phyloP scores from a whole-genome alignment of 2,329 filamentous ascomycete genomes.

The Sporothrix humicola region DNA sequence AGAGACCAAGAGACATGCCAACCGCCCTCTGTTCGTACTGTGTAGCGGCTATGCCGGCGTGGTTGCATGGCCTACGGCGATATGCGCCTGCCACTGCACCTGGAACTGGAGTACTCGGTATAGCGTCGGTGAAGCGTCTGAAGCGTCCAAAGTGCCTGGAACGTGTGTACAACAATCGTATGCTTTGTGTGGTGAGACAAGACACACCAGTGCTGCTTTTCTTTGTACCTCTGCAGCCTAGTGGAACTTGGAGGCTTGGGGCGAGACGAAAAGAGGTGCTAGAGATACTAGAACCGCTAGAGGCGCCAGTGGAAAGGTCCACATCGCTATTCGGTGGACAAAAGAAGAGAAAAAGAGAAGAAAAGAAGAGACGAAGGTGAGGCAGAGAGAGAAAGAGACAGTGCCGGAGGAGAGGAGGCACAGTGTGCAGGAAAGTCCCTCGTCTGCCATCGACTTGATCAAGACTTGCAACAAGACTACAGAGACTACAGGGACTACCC shows the following conservation, averaged over 20 bases:
- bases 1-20: not conserved
- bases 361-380: not conserved
- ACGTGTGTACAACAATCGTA: not conserved
- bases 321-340: too few species aligned
- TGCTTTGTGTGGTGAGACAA: constrained; percentile 9
- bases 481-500: not conserved
- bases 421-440: constrained; percentile 17
- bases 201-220: not conserved
- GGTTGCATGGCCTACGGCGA: not conserved
- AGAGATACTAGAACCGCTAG: not conserved
- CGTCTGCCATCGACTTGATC: not conserved
- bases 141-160: too few species aligned
- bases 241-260: not conserved
- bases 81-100: too few species aligned
- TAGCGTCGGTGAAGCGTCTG: too few species aligned
- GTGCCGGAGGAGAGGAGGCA: constrained; percentile 5
- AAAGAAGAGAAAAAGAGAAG: not conserved
- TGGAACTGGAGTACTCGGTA: too few species aligned
- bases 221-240: constrained; percentile 18
- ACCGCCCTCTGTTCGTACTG: constrained; percentile 6
- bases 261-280: not conserved
- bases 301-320: too few species aligned
- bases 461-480: not conserved
- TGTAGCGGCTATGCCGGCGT: constrained; percentile 18
- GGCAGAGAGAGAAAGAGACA: not conserved